A percentile compares a stretch with the other conserved stretches of the same genome.
These are phyloP conservation scores for Sarcocystis neurona DNA, from an alignment of 169 alveolate genomes.

Conservation along the genomic window DNA sequence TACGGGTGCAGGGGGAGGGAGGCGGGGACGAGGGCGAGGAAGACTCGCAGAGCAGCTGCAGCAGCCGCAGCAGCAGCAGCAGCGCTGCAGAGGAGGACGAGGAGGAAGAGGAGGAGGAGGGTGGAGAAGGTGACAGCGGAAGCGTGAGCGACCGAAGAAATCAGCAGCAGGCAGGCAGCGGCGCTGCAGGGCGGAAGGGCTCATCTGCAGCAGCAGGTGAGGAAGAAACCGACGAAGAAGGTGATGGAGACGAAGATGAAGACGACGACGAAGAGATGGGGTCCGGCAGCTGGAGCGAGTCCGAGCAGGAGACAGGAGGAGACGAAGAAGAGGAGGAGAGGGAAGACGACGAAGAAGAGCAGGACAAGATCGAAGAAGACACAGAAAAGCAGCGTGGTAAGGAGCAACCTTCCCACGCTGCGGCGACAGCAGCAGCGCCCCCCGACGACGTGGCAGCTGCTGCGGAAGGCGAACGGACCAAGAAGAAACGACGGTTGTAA, in stretches of 20 bases:
- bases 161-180: too few species aligned
- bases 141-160: neutral
- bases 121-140: neutral
- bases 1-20: constrained; percentile 8
- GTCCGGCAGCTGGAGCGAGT: constrained; percentile 19
- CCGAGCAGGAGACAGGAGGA: too few species aligned
- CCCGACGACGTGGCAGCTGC: too few species aligned
- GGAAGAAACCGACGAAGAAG: neutral
- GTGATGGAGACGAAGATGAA: neutral
- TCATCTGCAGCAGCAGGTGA: neutral
- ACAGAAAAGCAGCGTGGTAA: too few species aligned
- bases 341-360: too few species aligned
- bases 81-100: neutral
- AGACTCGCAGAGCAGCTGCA: neutral
- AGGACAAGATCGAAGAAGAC: too few species aligned
- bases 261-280: constrained; percentile 7
- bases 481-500: too few species aligned
- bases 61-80: neutral
- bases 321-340: neutral
- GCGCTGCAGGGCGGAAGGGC: too few species aligned
- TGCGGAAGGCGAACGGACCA: too few species aligned
- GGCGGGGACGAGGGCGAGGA: constrained; percentile 16
- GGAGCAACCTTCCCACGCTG: too few species aligned
- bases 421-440: too few species aligned
- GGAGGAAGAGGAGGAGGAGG: neutral